Conservation (phyloP, 2,329 filamentous ascomycete genomes). For the Colletotrichum coccodes region DNA sequence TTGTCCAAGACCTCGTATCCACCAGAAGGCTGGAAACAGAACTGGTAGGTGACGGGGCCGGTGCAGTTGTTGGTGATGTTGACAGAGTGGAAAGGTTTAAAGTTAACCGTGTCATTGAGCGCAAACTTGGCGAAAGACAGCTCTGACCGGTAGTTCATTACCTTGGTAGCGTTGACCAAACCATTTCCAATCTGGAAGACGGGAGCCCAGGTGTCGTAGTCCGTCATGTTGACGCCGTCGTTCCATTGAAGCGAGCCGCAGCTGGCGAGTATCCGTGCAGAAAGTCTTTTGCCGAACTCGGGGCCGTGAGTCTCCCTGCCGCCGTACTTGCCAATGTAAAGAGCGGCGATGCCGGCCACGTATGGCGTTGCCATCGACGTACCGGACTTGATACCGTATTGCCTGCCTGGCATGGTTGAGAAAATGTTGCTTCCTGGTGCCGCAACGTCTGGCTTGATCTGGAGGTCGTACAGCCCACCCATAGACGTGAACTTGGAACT, state of each 20-base stretch:
- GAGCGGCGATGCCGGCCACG: slow-evolving; percentile 60
- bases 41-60: slow-evolving; percentile 49
- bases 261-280: slow-evolving; percentile 41
- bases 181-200: slow-evolving; percentile 57
- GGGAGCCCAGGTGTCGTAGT: slow-evolving; percentile 39
- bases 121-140: slow-evolving; percentile 55
- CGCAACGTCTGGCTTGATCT: slow-evolving; percentile 61
- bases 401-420: slow-evolving; percentile 56
- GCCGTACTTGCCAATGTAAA: slow-evolving; percentile 54
- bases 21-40: slow-evolving; percentile 48
- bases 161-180: slow-evolving; percentile 56
- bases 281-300: slow-evolving; percentile 37
- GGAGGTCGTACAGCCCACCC: slow-evolving; percentile 62
- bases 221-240: slow-evolving; percentile 34
- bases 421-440: slow-evolving; percentile 61
- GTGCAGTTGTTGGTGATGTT: slow-evolving; percentile 55
- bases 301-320: slow-evolving; percentile 50
- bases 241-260: slow-evolving; percentile 49
- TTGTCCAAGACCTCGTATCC: slow-evolving; percentile 23
- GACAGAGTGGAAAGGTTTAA: slow-evolving; percentile 45
- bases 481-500: slow-evolving; percentile 56
- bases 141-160: slow-evolving; percentile 51
- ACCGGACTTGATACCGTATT: slow-evolving; percentile 59
- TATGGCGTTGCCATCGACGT: slow-evolving; percentile 68
- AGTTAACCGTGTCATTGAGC: slow-evolving; percentile 59